Evolutionary conservation across 2,329 filamentous ascomycete genomes (phyloP), one percentile per base, ranked within the genome.

Genomic region (Mollisia scopiformis): DNA sequence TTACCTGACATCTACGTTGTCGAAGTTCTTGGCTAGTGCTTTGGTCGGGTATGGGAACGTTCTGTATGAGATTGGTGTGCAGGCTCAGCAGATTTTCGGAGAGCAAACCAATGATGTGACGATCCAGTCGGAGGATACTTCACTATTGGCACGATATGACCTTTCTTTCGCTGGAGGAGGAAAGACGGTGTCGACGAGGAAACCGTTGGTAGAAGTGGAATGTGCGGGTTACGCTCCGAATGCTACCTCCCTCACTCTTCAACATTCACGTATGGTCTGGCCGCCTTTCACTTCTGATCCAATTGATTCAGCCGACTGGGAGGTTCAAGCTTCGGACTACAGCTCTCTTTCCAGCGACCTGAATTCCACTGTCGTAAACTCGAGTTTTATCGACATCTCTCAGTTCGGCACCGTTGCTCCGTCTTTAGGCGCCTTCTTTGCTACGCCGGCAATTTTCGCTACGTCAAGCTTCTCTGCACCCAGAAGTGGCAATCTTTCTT

Each of bases 361-460:
- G 3, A 60, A 60, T 37, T 60, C 58, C 14, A 55, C 58, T 1
- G 27, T 60, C 13, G 43, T 57, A 3, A 60, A 60, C 35, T 52
- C 58, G 8, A 46, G 21, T 33, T 35, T 46, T 10, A 52, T 60
- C 11, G 25, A 37, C n/a, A 35, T 51, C 14, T 46, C 49, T 2
- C 46, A 56, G 21, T 60, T 60, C n/a, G 58, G 53, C 13, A n/a
- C 30, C 16, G 19, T 52, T 10, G 55, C 31, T 5, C 58, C 58
- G 4, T 60, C 58, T 8, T 46, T 60, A 5, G 57, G 19, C 1
- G 51, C 43, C 11, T 8, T 51, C 6, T 59, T 59, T 19, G 19
- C 57, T 2, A 51, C 41, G 5, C 39, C 57, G n/a, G 21, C 35
- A 25, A 50, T 55, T 2, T 31, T 4, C 3, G 4, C 30, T 4